Evolutionary conservation across 352 stramenopile genomes (phyloP), one percentile per base, ranked within the genome.

Genomic region (Globisporangium okanoganense): DNA sequence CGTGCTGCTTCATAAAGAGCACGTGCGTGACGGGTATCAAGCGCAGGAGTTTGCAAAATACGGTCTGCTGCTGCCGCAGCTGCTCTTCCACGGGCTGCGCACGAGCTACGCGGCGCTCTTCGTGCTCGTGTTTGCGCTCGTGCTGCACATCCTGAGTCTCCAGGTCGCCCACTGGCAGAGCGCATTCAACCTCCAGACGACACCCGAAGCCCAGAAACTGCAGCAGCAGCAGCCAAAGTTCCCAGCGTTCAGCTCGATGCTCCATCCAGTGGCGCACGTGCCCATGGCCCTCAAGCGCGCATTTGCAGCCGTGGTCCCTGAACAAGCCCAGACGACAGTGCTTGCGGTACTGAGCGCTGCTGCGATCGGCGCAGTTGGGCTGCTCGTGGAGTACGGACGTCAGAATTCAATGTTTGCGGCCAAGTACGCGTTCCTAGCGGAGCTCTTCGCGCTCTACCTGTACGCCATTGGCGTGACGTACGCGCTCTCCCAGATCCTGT

Each of bases 131-230:
- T 92, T 81, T 52, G 72, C 72, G 13, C 48, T 95, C 55, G 66
- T 70, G 20, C 56, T 92, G 25, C 79, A 89, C 41, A 85, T 93
- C 53, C 72, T 92, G 41, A 72, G 70, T 48, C 62, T 82, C 10
- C 82, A 92, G 66, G 51, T 95, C 9, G 64, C 76, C 0, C 69
- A 78, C 40, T 95, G 81, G 83, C 85, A 95, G 64, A 71, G 53
- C 10, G 70, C 76, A 27, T 92, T 92, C 50, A 71, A 77, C 24
- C 56, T 87, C 12, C 71, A 82, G 24, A 64, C 66, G n/a, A 61
- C 62, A 6, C 22, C 58, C 10, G 59, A 58, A 18, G 57, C 43
- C 2, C 36, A 49, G 10, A 16, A n/a, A 33, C 49, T 48, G 18
- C 44, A 52, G 44, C 63, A 66, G 67, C 64, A 62, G 67, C 47